Evolutionary conservation across 164 flowering plant genomes (phyloP).

Genomic region (Sextonia rubra): DNA sequence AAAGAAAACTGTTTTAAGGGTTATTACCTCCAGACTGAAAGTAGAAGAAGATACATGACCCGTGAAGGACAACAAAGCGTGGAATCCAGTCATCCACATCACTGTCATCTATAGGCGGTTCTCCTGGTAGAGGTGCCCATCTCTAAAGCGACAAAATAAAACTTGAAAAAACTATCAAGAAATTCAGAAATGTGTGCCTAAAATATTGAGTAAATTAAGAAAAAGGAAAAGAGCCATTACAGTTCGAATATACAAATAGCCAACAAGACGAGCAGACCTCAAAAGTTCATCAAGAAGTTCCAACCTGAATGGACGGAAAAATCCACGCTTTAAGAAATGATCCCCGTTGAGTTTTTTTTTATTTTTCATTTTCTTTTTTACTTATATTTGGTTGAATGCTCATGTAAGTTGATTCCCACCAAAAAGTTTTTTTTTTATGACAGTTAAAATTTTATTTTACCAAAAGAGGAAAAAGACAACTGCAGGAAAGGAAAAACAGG

Average conservation of each 20-base stretch:
- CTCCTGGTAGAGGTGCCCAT: conserved; percentile 89
- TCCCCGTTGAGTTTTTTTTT: too few species aligned
- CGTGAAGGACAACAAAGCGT: conserved; percentile 92
- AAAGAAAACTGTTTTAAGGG: not conserved
- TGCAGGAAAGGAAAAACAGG: too few species aligned
- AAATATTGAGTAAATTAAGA: not conserved
- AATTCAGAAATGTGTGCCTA: too few species aligned
- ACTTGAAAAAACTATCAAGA: not conserved
- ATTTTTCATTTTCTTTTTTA: too few species aligned
- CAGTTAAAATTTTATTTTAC: too few species aligned
- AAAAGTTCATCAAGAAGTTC: conserved; percentile 83
- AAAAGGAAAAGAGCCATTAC: conserved; percentile 32
- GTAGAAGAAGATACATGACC: conserved; percentile 79
- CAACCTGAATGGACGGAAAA: conserved; percentile 45
- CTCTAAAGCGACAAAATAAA: conserved; percentile 39
- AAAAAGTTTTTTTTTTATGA: too few species aligned
- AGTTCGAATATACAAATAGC: conserved; percentile 75
- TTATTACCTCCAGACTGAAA: conserved; percentile 58
- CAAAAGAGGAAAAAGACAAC: too few species aligned
- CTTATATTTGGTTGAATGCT: too few species aligned
- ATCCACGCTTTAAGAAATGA: conserved; percentile 2
- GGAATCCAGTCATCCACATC: conserved; percentile 99
- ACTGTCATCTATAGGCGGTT: conserved; percentile 85
- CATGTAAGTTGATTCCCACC: too few species aligned
- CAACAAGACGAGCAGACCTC: conserved; percentile 79